Evolutionary conservation across 371 early-diverging fungal genomes (phyloP).

Genomic region (Apophysomyces trapeziformis): DNA sequence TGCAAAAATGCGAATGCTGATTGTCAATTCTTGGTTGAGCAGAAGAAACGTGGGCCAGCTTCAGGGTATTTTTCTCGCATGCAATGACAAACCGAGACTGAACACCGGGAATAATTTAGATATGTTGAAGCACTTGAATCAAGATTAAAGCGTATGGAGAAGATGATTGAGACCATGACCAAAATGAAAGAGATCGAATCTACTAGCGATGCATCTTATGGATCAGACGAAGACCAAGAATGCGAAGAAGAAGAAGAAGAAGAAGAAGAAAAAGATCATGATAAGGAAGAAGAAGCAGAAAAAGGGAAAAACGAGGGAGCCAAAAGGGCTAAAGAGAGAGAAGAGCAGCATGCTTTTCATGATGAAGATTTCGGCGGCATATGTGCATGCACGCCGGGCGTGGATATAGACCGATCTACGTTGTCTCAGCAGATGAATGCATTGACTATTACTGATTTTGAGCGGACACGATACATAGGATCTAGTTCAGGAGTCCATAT

Average conservation of each 20-base stretch:
- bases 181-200: neutral
- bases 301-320: neutral
- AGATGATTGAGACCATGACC: constrained; percentile 21
- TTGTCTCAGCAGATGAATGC: constrained; percentile 25
- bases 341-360: neutral
- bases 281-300: neutral
- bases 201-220: constrained; percentile 1
- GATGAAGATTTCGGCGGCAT: neutral
- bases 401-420: neutral
- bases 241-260: no score
- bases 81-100: neutral
- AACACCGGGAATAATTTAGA: constrained; percentile 12
- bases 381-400: neutral
- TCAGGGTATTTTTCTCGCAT: constrained; percentile 25
- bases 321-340: constrained; percentile 1
- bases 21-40: constrained; percentile 38
- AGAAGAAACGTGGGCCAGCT: constrained; percentile 43
- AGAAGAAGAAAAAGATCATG: no score
- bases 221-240: neutral
- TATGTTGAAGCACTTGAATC: constrained; percentile 43
- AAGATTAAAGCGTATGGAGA: constrained; percentile 42
- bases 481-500: constrained; percentile 42
- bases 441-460: constrained; percentile 40
- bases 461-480: constrained; percentile 43
- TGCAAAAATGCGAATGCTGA: constrained; percentile 27